Evolutionary conservation across 2,329 filamentous ascomycete species (phyloP), one percentile per base, ranked within the genome.

Genomic region (Penicillium sp.): DNA sequence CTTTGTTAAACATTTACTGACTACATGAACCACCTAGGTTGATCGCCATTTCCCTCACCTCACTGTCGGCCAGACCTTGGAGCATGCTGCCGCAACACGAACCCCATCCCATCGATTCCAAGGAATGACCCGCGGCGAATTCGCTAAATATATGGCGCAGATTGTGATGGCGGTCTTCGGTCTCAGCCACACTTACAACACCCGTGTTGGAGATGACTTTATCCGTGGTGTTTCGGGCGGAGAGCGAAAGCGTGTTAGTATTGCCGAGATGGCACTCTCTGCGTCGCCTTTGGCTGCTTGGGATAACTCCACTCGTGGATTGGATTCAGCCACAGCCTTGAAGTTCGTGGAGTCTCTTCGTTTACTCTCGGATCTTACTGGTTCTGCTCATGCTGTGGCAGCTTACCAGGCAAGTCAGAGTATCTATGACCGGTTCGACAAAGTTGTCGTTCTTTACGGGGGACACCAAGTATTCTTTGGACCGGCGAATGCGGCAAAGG

Each of bases 391-490:
- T 47, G 59, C 57, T 8, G 53, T 60, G 19, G 63, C 61, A 3
- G 56, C 84, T 13, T 87, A 86, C 64, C 79, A 81, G 61, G 78
- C 35, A 75, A 81, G 61, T 71, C 70, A 79, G 59, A 70, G 77
- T 29, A 75, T 80, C 13, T 80, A 80, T 53, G 82, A 86, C 47
- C 74, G 84, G 16, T 92, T 93, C 62, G 89, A 93, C 73, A 91
- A 91, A 68, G 84, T 84, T 0, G 79, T 86, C 0, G 86, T 93
- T 0, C 78, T 92, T 0, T 91, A 92, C 66, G 87, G 91, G 66
- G 90, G 90, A 0, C 82, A 86, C 0, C 83, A 92, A 68, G 91
- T 93, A 62, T 93, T 86, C 75, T 92, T 86, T 62, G 90, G 90
- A 0, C 81, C 83, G 0, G 81, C 85, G 0, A 67, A 66, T 3